Conservation (phyloP, 83 land plant species). For the Isoetes engelmannii region DNA sequence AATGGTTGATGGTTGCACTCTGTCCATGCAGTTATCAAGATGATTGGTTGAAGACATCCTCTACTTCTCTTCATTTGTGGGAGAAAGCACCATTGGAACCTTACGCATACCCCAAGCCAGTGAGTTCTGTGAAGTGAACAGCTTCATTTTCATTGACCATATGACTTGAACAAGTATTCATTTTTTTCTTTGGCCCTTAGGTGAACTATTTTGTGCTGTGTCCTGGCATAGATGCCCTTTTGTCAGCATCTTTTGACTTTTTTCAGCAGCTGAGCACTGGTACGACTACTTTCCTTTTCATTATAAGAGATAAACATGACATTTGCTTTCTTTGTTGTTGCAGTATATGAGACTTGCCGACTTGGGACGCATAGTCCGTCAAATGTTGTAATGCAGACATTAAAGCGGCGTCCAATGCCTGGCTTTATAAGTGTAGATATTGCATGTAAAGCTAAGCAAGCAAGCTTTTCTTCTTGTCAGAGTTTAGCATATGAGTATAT, state of each 20-base stretch:
- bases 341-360: slow-evolving; percentile 92
- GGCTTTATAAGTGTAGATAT: slow-evolving; percentile 75
- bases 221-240: slow-evolving; percentile 68
- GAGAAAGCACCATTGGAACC: slow-evolving; percentile 99
- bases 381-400: slow-evolving; percentile 38
- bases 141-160: slow-evolving; percentile 1
- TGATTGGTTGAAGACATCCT: slow-evolving; percentile 89
- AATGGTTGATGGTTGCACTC: background rate
- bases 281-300: slow-evolving; percentile 16
- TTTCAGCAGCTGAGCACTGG: slow-evolving; percentile 89
- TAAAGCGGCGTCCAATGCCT: slow-evolving; percentile 27
- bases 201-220: slow-evolving; percentile 70
- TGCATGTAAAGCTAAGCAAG: slow-evolving; percentile 39
- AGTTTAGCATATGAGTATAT: slow-evolving; percentile 20
- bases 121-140: slow-evolving; percentile 24
- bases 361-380: slow-evolving; percentile 71
- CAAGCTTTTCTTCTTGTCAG: slow-evolving; percentile 12
- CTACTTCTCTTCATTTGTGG: slow-evolving; percentile 69
- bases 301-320: background rate
- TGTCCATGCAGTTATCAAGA: slow-evolving; percentile 74
- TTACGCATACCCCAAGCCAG: slow-evolving; percentile 82
- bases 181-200: slow-evolving; percentile 28
- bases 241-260: slow-evolving; percentile 76
- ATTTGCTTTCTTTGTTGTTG: slow-evolving; percentile 12
- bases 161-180: background rate